Evolutionary conservation across 2,329 filamentous ascomycete species (phyloP).

Genomic region (Neopestalotiopsis sp.): DNA sequence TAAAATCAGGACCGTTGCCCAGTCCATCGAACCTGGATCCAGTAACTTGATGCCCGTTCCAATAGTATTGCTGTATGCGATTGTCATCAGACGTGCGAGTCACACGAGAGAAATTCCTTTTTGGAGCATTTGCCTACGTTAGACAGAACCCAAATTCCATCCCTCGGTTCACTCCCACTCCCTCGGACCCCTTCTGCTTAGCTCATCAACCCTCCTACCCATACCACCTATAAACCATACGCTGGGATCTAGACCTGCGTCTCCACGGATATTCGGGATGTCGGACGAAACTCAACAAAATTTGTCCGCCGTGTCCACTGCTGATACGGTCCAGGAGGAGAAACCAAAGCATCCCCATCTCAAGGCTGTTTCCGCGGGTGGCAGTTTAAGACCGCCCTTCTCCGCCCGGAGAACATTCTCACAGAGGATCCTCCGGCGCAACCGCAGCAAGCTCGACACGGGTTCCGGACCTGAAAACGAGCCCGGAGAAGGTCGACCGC

Average conservation of each 20-base stretch:
- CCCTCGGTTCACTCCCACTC: background rate
- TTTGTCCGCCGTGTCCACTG: constrained; percentile 1
- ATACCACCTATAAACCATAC: too few relatives aligned
- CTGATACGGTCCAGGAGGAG: background rate
- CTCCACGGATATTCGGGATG: constrained; percentile 1
- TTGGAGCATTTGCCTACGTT: background rate
- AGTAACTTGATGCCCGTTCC: constrained; percentile 3
- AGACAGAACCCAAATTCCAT: background rate
- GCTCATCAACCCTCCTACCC: background rate
- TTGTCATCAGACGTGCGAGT: background rate
- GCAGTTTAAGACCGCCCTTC: constrained; percentile 7
- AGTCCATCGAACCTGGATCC: background rate
- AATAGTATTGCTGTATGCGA: background rate
- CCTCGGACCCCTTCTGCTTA: constrained; percentile 1
- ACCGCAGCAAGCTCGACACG: constrained; percentile 8
- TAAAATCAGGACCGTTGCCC: constrained; percentile 12
- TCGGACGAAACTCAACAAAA: constrained; percentile 7
- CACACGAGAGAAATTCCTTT: background rate
- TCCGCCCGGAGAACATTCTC: constrained; percentile 10
- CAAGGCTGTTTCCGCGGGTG: constrained; percentile 3
- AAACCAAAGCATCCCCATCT: constrained; percentile 8
- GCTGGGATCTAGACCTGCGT: background rate
- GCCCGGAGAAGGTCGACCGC: background rate
- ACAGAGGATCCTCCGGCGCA: constrained; percentile 10
- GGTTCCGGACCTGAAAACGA: background rate